These are phyloP conservation scores for Paraglomus brasilianum DNA, from an alignment of 192 early-diverging fungal species.

Conservation along the genomic window DNA sequence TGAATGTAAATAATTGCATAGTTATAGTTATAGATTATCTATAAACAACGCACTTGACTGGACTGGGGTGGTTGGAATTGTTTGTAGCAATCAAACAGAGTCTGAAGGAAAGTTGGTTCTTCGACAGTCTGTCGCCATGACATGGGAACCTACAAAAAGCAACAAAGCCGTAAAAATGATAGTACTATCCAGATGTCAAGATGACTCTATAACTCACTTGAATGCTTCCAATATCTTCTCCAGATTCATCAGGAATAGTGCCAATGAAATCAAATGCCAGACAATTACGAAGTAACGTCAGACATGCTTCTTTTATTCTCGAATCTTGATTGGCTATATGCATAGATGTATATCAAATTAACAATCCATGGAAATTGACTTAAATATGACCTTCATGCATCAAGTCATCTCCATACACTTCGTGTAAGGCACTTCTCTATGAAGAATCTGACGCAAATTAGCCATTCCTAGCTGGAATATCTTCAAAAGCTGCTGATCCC, in stretches of 20 bases:
- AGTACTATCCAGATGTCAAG: not conserved
- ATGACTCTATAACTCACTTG: conserved; percentile 42
- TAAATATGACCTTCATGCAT: no score
- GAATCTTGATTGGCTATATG: conserved; percentile 38
- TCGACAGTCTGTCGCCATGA: conserved; percentile 77
- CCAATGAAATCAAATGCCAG: conserved; percentile 83
- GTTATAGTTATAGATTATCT: no score
- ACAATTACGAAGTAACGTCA: conserved; percentile 67
- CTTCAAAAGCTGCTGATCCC: conserved; percentile 57
- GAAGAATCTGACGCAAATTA: conserved; percentile 40
- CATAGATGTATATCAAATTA: not conserved
- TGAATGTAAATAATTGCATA: no score
- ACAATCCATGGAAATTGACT: no score
- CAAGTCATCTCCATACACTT: conserved; percentile 42
- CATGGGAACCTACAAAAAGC: conserved; percentile 72
- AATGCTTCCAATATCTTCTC: conserved; percentile 70
- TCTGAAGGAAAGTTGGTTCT: conserved; percentile 65
- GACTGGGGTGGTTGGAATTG: conserved; percentile 57
- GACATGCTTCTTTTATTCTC: conserved; percentile 46
- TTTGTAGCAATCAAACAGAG: conserved; percentile 68
- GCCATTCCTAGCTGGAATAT: conserved; percentile 52
- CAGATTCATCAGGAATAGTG: conserved; percentile 71
- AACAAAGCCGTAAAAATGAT: no score
- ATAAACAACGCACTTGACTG: conserved; percentile 42
- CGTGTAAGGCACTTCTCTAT: conserved; percentile 37